Percentiles rank a stretch among this genome's conserved stretches.
Conservation (phyloP, 768 basidiomycete genomes). For the Termitomyces titanicus region DNA sequence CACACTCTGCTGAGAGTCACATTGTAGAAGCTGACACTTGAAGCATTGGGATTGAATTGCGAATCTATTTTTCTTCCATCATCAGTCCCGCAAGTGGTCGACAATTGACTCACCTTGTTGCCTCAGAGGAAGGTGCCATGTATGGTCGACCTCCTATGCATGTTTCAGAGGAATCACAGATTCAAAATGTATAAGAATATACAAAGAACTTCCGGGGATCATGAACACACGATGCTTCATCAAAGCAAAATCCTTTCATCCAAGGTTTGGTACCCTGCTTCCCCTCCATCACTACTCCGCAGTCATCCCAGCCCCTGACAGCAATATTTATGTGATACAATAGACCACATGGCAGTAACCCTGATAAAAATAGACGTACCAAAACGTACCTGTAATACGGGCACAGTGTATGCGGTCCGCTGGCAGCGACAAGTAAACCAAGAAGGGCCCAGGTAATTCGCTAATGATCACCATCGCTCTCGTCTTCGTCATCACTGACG, state of each 20-base stretch:
- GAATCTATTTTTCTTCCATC: not conserved
- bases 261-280: not conserved
- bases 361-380: slow-evolving; percentile 2
- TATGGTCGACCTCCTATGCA: slow-evolving; percentile 12
- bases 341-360: not conserved
- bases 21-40: not conserved
- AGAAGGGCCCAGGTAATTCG: not conserved
- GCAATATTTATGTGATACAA: not conserved
- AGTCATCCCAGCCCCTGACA: not conserved
- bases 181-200: slow-evolving; percentile 8
- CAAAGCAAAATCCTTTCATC: not conserved
- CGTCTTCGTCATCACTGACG: slow-evolving; percentile 33
- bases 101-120: slow-evolving; percentile 15
- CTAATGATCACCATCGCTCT: slow-evolving; percentile 14
- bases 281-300: not conserved
- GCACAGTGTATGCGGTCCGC: not conserved
- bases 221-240: not conserved
- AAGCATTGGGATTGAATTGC: not conserved
- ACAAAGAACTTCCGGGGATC: slow-evolving; percentile 18
- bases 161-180: slow-evolving; percentile 14
- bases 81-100: slow-evolving; percentile 5
- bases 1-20: not conserved
- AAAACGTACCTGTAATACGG: slow-evolving; percentile 10
- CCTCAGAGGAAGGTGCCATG: slow-evolving; percentile 8
- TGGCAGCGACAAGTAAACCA: not conserved